Base-by-base conservation (phyloP, 2,329 filamentous ascomycete species). In the Zasmidium citrigriseum region DNA sequence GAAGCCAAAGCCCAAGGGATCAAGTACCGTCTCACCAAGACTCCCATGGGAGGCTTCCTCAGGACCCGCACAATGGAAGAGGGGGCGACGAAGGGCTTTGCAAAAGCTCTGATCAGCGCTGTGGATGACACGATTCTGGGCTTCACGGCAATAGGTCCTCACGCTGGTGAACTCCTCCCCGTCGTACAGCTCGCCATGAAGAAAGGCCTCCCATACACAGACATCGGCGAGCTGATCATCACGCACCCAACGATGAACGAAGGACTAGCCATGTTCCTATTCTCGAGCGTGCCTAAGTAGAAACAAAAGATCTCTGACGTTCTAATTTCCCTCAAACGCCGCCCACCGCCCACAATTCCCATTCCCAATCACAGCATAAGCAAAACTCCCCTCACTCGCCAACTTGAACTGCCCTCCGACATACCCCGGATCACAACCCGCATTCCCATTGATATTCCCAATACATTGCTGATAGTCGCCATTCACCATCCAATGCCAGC, bases 131-230 rank as follows among this genome's bases (percentile, higher is more conserved):
- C 24, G 1, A 57, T 60, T 52, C 47, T 60, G 1, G 57, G 53
- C 0, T 60, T 56, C 53, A 53, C 57, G 5, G 57, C 53, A 16
- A 10, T 58, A 1, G 51, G 55, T 5, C 38, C 50, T 18, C 20
- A 46, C 27, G 50, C 46, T 12, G 57, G 57, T 9, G 57, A 59
- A 14, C 23, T 59, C 5, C 44, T 59, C 24, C 52, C 48, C 18
- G 52, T 55, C 45, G 41, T 59, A 2, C 46, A 55, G 25, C 38
- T 59, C 12, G 57, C 52, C 14, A 59, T 59, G 57, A 27, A 55
- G 47, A 29, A 44, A 23, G 20, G 22, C 7, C 22, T 59, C 16
- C 46, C 52, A 3, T 59, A 55, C 38, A 46, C n/a, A 5, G 57
- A 55, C 16, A 51, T 59, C 23, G 46, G 20, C 9, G 57, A 59